Evolutionary conservation across 495 filamentous ascomycete genomes (phyloP).

Genomic region (Acidomyces sp.): DNA sequence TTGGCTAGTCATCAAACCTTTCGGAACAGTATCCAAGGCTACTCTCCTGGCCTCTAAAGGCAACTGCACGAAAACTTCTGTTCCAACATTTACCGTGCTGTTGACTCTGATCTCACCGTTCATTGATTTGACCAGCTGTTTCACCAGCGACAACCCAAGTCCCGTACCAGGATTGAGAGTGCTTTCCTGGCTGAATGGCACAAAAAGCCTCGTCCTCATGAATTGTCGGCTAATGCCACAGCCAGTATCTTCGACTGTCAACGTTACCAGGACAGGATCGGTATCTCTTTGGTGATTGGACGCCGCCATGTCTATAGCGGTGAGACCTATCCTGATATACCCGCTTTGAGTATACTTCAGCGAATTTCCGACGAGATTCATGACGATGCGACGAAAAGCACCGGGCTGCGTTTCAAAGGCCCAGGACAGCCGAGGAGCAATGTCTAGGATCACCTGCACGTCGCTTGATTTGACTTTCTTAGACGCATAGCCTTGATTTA

Average conservation of each 20-base stretch:
- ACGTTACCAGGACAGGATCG: too few relatives aligned
- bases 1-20: background rate
- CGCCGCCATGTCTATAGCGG: background rate
- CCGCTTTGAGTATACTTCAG: conserved; percentile 27
- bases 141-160: conserved; percentile 26
- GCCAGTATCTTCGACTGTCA: conserved; percentile 24
- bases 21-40: background rate
- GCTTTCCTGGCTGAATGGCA: conserved; percentile 27
- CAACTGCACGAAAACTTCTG: conserved; percentile 18
- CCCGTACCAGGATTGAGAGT: conserved; percentile 24
- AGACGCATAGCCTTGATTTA: conserved; percentile 15
- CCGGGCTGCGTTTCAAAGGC: conserved; percentile 7
- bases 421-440: conserved; percentile 3
- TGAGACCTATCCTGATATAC: conserved; percentile 21
- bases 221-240: conserved; percentile 24
- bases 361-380: conserved; percentile 28
- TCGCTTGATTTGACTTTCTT: conserved; percentile 14
- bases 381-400: conserved; percentile 19
- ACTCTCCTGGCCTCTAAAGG: background rate
- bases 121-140: conserved; percentile 21
- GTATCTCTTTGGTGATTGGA: background rate
- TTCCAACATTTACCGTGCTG: conserved; percentile 17
- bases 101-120: conserved; percentile 22
- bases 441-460: too few relatives aligned
- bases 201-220: conserved; percentile 20